Base-by-base conservation (phyloP, 257 asterid genomes). In the Nicotiana paniculata region DNA sequence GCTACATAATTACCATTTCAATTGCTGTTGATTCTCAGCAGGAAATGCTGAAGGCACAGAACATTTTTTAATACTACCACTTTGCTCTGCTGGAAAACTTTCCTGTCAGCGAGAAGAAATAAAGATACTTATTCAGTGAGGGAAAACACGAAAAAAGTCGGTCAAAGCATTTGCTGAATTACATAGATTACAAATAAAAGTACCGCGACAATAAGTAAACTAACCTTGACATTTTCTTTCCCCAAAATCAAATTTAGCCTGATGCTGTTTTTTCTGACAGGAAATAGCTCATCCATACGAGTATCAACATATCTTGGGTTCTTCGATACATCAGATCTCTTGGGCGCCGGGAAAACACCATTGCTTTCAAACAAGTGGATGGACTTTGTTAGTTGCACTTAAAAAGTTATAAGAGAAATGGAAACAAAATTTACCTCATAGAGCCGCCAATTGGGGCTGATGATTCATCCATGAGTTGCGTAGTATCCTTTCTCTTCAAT, bases 231-330 rank as follows among this genome's bases (percentile, higher is more conserved):
- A 85, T 62, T 84, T 75, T 89, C 95, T 86, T 88, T 88, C 88
- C 86, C 85, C 64, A 85, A 79, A 70, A 91, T 91, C 86, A 91
- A 85, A 77, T 89, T 85, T 77, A 86, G 90, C 77, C 83, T 85
- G 43, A 63, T 87, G 88, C 88, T 90, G 87, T 83, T 90, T 90
- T 93, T 95, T 48, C 89, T 89, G 83, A 86, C 91, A 21, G 93
- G 93, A 88, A 82, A 95, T 68, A 91, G 87, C 77, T 88, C 97
- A 78, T 88, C 88, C 87, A 95, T 79, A 81, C 94, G 91, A 57
- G 94, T 90, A 67, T 88, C 88, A 58, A 84, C 67, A 82, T 86
- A 90, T 69, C 93, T 91, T 0, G 89, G 90, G 81, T 86, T 85
- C 81, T 92, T 93, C 5, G 79, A 83, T 80, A 86, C 81, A 82